Evolutionary conservation across 352 stramenopile species (phyloP), one percentile per base, ranked within the genome.

Genomic region (Phytophthora agathidicida): DNA sequence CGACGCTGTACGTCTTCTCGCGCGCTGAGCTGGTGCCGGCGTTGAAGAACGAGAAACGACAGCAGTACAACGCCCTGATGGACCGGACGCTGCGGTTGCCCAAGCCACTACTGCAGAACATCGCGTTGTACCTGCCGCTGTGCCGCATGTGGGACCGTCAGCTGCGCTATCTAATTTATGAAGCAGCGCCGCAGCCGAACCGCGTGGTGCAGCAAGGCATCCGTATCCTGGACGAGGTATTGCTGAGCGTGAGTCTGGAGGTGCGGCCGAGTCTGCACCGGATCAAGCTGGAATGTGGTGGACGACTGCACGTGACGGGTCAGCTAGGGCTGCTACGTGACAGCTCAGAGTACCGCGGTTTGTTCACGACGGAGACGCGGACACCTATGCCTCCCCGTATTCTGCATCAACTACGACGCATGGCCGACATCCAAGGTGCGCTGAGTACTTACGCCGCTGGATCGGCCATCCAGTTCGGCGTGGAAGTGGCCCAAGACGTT

Each of bases 391-490:
- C 65, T 22, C 57, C 55, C 0, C 77, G 83, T 33, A 76, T 93
- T 60, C 45, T 94, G 19, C 49, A 71, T 24, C 71, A 86, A 39
- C 65, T 93, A 30, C 71, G 75, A 20, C 74, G 80, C 8, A 91
- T 94, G 79, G 86, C 84, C 1, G 84, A 96, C 43, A 74, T 96
- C 23, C 86, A 94, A 61, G 86, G 86, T 31, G 86, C 81, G 7
- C 52, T 96, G 38, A 70, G 59, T 11, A 69, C 73, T 24, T 96
- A 96, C 45, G 60, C 80, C 7, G 67, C 71, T 14, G 79, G 72
- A 0, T 68, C 66, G 13, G 82, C 77, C 17, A 91, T 96, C 52
- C 75, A 90, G 66, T 96, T 96, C 43, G 83, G 83, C 32, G 70
- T 77, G 14, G 73, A 90, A 56, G 83, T 96, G 3, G 83, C 86